Base-by-base conservation (phyloP, 768 basidiomycete species). In the Pulveroboletus sp. region DNA sequence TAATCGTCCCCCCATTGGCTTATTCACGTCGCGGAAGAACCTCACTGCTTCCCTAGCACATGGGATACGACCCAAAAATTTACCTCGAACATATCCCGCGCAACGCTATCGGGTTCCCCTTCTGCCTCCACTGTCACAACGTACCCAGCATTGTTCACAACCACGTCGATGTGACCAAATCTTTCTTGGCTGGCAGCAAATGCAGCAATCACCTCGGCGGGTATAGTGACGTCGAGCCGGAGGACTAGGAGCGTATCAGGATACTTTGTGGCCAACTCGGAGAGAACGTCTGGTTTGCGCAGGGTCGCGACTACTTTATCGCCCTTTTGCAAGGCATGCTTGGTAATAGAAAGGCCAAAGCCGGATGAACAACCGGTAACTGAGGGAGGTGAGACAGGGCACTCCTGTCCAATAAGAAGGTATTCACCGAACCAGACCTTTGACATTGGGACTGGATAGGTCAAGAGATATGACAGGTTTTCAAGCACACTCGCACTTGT, bases 271-370 rank as follows among this genome's bases (percentile, higher is more conserved):
- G 51, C 47, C 13, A 69, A 63, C 17, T 67, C 64, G 17, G 56
- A 47, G 27, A 75, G 60, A 31, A 52, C 60, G 13, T 56, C 63
- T 5, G 73, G 72, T 46, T 62, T 70, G 39, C 75, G 72, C 26
- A 74, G 54, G 15, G 76, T 76, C 8, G 77, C 76, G 49, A 74
- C 63, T 43, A 66, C 75, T 8, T 50, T 67, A 38, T 73, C 72
- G 18, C 75, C 75, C 7, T 57, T 61, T 11, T 48, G 35, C 36
- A 77, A 65, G 40, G 61, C 69, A 4, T 49, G 13, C 49, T 72
- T 60, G 2, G 63, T 58, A 26, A 71, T 58, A 24, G 54, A 43
- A n/a, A 60, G 67, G 7, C 74, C 75, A 42, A 76, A 67, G 27
- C 75, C 73, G 1, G 71, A 63, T 8, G 70, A 72, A 5, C 68